A percentile compares a stretch with the other conserved stretches of the same genome.
Conservation (phyloP, 331 rosid species). For the Pyrus hybrid region DNA sequence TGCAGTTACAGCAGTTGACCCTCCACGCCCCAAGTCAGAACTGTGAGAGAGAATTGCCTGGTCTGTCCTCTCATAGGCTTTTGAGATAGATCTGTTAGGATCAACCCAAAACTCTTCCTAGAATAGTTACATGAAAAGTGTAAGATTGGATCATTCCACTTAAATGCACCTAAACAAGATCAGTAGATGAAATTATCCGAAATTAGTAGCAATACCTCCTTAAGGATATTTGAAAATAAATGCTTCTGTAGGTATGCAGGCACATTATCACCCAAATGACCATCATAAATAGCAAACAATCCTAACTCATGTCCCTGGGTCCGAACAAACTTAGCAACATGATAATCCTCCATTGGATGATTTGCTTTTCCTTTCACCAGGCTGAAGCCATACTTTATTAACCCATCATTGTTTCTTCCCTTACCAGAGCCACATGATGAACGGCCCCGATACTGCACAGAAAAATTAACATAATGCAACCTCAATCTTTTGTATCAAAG, state of each 20-base stretch:
- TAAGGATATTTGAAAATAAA: slow-evolving; percentile 67
- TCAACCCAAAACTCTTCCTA: slow-evolving; percentile 90
- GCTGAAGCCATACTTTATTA: slow-evolving; percentile 79
- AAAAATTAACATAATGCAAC: slow-evolving; percentile 8
- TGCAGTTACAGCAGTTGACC: slow-evolving; percentile 93
- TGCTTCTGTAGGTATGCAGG: slow-evolving; percentile 89
- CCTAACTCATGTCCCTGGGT: slow-evolving; percentile 66
- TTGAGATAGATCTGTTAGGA: slow-evolving; percentile 59
- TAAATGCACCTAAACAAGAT: slow-evolving; percentile 3
- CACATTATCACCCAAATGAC: slow-evolving; percentile 79
- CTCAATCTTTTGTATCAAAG: not conserved
- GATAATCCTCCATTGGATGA: slow-evolving; percentile 98
- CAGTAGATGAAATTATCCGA: not conserved
- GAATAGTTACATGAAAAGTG: slow-evolving; percentile 11
- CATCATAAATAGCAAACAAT: slow-evolving; percentile 88
- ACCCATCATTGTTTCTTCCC: slow-evolving; percentile 62
- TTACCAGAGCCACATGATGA: slow-evolving; percentile 67
- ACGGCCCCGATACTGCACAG: slow-evolving; percentile 49
- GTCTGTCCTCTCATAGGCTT: slow-evolving; percentile 88
- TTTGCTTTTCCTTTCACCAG: slow-evolving; percentile 88
- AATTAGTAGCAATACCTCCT: slow-evolving; percentile 49
- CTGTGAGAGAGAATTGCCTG: slow-evolving; percentile 81
- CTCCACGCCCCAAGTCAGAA: slow-evolving; percentile 88
- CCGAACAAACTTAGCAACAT: slow-evolving; percentile 80
- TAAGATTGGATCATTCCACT: slow-evolving; percentile 3